Evolutionary conservation across 139 green algal genomes (phyloP), one percentile per base, ranked within the genome.

Genomic region (Deuterostichococcus epilithicus): DNA sequence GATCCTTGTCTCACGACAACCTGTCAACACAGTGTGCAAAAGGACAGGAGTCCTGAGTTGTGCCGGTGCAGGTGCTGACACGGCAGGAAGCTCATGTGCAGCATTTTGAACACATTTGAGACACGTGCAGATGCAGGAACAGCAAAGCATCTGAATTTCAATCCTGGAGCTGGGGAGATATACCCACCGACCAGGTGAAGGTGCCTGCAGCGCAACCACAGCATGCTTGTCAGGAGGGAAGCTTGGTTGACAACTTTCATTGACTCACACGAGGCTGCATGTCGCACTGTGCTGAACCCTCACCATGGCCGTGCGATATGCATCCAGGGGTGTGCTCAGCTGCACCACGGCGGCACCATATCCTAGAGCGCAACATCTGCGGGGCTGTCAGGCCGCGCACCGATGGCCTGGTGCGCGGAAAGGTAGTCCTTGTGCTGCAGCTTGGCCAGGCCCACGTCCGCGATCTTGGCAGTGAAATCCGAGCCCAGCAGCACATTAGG

Each of bases 371-470:
- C n/a, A n/a, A n/a, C n/a, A n/a, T n/a, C n/a, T n/a, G n/a, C n/a
- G n/a, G n/a, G n/a, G n/a, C n/a, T n/a, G n/a, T n/a, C n/a, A n/a
- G n/a, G n/a, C n/a, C n/a, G 8, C 52, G 26, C 63, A 30, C 76
- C 68, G 20, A 73, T 38, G 5, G 35, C 32, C 10, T 47, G 34
- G 3, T 73, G 68, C 13, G 20, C 68, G 8, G 76, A 76, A 26
- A 81, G 36, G n/a, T 68, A 76, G 18, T 76, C 36, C 10, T 69
- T 25, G 52, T 76, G 42, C 69, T 76, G 58, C 47, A 81, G 59
- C 36, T 76, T 76, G 26, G 76, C 76, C 69, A 81, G 28, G 10
- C 76, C 76, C 15, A 81, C 68, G 58, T 45, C 68, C 37, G 68
- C 36, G 20, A 52, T 58, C 1, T 73, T 45, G 20, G 36, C 37